Base-by-base conservation (phyloP, 805 yeast genomes). In the Candida koratica region DNA sequence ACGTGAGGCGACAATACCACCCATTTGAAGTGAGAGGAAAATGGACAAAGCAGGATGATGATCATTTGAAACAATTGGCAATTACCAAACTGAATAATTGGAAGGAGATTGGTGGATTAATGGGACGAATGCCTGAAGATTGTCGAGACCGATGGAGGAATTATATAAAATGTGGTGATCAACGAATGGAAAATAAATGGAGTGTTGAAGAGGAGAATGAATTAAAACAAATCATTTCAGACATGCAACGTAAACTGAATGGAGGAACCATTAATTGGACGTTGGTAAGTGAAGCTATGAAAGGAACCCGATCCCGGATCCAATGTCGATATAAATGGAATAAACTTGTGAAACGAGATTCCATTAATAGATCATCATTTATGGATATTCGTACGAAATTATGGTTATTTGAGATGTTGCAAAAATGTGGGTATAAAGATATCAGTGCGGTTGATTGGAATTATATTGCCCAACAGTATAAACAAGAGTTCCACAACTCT, bases 261-360 rank as follows among this genome's bases (percentile, higher is more conserved):
- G 33, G 31, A 17, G 34, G 18, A 6, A 60, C 69, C 2, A 78
- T 89, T 37, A 90, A 90, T 56, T 90, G 97, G 97, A 89, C 97
- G 0, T 65, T 79, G 4, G 94, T 90, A 3, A 80, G 90, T 51
- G 97, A 90, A 55, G 67, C 75, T 33, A 87, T 90, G 95, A 81
- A 85, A 22, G 96, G 96, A 3, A 68, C 77, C 2, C 73, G 97
- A 43, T 84, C 95, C 1, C 71, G 97, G 48, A 89, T 90, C 45
- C 97, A 90, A 60, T 89, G 97, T 56, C 75, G 97, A 41, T 90
- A 90, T 60, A 90, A 90, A 56, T 90, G 97, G 96, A 83, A 83
- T 53, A 90, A 89, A 60, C 52, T 88, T 5, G 60, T 79, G 36
- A 80, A 77, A 49, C 67, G 83, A 41, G 82, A 80, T 43, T 52